Evolutionary conservation across 2,329 filamentous ascomycete species (phyloP), one percentile per base, ranked within the genome.

Genomic region (Tolypocladium endophyticum): DNA sequence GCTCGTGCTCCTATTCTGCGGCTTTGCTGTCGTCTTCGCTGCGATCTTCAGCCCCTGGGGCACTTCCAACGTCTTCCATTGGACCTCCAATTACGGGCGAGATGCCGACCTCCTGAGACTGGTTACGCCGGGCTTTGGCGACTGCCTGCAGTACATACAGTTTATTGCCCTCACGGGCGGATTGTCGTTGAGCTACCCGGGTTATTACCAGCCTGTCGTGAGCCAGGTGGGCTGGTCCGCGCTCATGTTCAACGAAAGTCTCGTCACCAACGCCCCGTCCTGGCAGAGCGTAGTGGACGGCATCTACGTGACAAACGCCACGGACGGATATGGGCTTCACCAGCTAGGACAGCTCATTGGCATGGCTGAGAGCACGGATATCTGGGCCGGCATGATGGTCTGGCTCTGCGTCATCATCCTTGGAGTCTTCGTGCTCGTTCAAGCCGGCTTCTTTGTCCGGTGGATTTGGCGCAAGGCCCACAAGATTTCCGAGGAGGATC

Each of bases 1-100:
- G 30, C 78, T 88, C 3, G 84, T 97, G 30, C 79, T 99, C 38
- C 76, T 93, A 3, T 79, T 93, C 47, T 90, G 95, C 54, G 94
- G 86, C 2, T 73, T 92, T 60, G 91, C 92, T 18, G 96, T 93
- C 8, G 78, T 92, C 41, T 86, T 91, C 64, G 92, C 94, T 3
- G 89, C 86, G 56, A 90, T 95, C 43, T 93, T 86, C 70, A 97
- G 92, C 69, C 94, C 94, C 0, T 99, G 94, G 93, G 94, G 94
- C 25, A 90, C 91, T 1, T 85, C 85, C 9, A 89, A 99, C 70
- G 81, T 93, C 25, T 97, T 97, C 72, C 87, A 90, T 65, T 99
- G 93, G 92, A 92, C 91, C n/a, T 95, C 91, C 69, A 99, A 99
- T 71, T 97, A 96, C 71, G 94, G 94, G 41, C 86, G 93, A 66